Conservation (phyloP, 352 stramenopile species). For the Phytopythium mirpurense region DNA sequence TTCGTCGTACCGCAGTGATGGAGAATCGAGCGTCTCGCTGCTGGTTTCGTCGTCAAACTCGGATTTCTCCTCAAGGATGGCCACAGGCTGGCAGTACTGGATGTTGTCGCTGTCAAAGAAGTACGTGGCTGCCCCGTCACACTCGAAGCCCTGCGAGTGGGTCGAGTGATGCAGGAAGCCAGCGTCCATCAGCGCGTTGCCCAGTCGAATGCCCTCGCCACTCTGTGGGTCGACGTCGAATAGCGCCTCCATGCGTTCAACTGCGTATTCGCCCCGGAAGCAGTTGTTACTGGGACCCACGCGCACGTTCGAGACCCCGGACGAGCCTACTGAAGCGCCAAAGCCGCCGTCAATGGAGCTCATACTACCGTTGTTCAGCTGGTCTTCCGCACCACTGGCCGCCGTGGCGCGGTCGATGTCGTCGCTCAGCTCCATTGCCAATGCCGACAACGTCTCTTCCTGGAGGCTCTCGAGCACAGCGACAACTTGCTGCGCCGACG, state of each 20-base stretch:
- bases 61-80: slow-evolving; percentile 3
- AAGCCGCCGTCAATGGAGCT: neutral
- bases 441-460: slow-evolving; percentile 30
- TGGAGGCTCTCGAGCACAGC: slow-evolving; percentile 52
- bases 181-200: slow-evolving; percentile 55
- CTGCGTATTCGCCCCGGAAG: slow-evolving; percentile 21
- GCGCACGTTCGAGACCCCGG: neutral
- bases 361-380: neutral
- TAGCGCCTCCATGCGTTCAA: slow-evolving; percentile 34
- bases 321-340: too few species aligned
- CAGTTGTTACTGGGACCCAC: slow-evolving; percentile 12
- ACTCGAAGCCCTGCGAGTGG: slow-evolving; percentile 42
- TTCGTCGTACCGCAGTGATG: neutral
- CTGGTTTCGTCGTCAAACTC: neutral
- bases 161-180: slow-evolving; percentile 53
- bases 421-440: slow-evolving; percentile 27
- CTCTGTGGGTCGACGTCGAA: slow-evolving; percentile 14
- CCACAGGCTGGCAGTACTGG: neutral
- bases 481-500: slow-evolving; percentile 49
- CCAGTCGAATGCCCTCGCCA: slow-evolving; percentile 36
- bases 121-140: slow-evolving; percentile 27
- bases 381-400: slow-evolving; percentile 1
- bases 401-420: slow-evolving; percentile 36
- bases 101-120: slow-evolving; percentile 45
- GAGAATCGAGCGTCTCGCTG: neutral